A percentile compares a stretch with the other conserved stretches of the same genome.
Conservation (phyloP, 768 basidiomycete genomes). For the Clavaria fumosa region DNA sequence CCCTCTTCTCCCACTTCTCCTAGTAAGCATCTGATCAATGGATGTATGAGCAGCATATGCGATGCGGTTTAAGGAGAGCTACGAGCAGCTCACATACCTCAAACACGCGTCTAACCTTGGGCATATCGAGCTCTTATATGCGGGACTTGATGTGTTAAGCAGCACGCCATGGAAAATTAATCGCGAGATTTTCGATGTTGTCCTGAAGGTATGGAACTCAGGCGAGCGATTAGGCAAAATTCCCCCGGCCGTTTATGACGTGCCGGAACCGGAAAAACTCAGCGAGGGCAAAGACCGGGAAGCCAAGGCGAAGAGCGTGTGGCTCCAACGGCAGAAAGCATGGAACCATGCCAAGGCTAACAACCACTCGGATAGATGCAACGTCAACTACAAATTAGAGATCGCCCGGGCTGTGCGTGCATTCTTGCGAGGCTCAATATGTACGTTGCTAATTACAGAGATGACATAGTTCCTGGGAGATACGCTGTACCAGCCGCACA, state of each 20-base stretch:
- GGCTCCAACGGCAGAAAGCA: conserved; percentile 37
- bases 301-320: conserved; percentile 37
- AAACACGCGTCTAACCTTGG: conserved; percentile 56
- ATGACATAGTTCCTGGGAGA: conserved; percentile 63
- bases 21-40: conserved; percentile 6
- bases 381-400: conserved; percentile 92
- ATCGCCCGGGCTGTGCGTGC: conserved; percentile 74
- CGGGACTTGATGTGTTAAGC: conserved; percentile 81
- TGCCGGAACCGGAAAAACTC: conserved; percentile 46
- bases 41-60: conserved; percentile 30
- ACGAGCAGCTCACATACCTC: conserved; percentile 73
- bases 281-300: conserved; percentile 31
- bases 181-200: conserved; percentile 55
- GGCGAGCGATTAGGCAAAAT: conserved; percentile 74
- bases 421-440: no score
- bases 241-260: conserved; percentile 55
- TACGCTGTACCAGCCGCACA: conserved; percentile 85
- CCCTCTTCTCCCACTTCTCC: background rate
- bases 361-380: conserved; percentile 86
- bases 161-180: conserved; percentile 87
- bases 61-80: conserved; percentile 88
- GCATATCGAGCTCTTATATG: conserved; percentile 71
- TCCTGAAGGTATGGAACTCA: conserved; percentile 74
- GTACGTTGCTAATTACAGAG: no score
- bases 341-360: conserved; percentile 49